Conservation (phyloP, 495 filamentous ascomycete genomes). For the Neurospora tetrasperma region DNA sequence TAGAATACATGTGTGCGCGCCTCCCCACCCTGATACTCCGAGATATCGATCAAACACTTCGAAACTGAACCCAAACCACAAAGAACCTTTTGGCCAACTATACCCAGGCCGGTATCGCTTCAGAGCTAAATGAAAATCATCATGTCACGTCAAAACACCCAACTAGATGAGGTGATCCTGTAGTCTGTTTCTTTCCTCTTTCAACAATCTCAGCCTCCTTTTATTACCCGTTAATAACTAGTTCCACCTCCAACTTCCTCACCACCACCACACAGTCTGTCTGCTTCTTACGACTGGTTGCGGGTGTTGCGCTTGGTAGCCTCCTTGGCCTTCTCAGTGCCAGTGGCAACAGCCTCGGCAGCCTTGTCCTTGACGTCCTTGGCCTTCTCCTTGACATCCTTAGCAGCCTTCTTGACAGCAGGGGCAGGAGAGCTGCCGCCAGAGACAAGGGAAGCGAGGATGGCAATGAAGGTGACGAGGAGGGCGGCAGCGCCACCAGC, state of each 20-base stretch:
- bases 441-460: constrained; percentile 49
- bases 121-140: not conserved
- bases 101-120: not conserved
- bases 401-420: constrained; percentile 45
- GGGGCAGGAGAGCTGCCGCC: constrained; percentile 31
- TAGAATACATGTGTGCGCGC: not conserved
- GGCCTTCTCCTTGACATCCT: constrained; percentile 65
- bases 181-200: not conserved
- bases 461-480: constrained; percentile 53
- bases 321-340: constrained; percentile 55
- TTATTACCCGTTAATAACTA: constrained; percentile 9
- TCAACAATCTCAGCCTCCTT: constrained; percentile 4
- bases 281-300: constrained; percentile 28
- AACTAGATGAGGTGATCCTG: not conserved
- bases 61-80: not conserved
- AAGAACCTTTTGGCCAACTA: not conserved
- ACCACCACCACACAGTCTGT: not conserved
- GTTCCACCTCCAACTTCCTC: constrained; percentile 5
- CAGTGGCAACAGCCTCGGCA: constrained; percentile 53
- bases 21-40: not conserved
- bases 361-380: constrained; percentile 71
- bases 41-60: not conserved
- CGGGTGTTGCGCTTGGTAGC: constrained; percentile 46
- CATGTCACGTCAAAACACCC: not conserved
- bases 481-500: constrained; percentile 67